phyloP scores from a whole-genome alignment of 2,329 filamentous ascomycete species.

The Aspergillus sp. region DNA sequence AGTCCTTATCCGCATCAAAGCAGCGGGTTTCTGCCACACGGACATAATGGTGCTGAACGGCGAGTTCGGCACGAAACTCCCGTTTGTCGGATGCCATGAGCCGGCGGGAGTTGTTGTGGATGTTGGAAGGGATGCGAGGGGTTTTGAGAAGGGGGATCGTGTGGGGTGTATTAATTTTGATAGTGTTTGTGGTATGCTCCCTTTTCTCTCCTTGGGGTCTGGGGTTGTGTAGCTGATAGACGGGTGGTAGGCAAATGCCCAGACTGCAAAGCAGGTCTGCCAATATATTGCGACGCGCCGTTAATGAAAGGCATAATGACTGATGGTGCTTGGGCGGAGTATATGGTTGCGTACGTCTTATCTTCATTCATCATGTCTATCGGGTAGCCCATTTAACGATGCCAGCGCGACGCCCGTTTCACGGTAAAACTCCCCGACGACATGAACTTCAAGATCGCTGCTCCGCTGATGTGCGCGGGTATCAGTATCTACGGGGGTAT shows the following conservation, averaged over 20 bases:
- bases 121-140: slow-evolving; percentile 34
- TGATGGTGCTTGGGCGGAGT: slow-evolving; percentile 54
- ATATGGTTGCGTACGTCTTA: slow-evolving; percentile 35
- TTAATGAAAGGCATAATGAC: slow-evolving; percentile 43
- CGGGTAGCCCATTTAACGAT: not conserved
- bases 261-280: slow-evolving; percentile 37
- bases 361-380: not conserved
- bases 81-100: slow-evolving; percentile 52
- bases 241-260: slow-evolving; percentile 30
- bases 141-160: slow-evolving; percentile 46
- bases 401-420: slow-evolving; percentile 40
- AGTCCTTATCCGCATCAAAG: slow-evolving; percentile 55
- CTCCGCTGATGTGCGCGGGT: slow-evolving; percentile 53
- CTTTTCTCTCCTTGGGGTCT: not conserved
- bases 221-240: not conserved
- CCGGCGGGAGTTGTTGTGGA: slow-evolving; percentile 50
- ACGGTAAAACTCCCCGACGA: slow-evolving; percentile 44
- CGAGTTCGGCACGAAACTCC: slow-evolving; percentile 43
- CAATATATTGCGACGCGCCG: slow-evolving; percentile 9
- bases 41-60: slow-evolving; percentile 52
- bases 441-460: slow-evolving; percentile 46
- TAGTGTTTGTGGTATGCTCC: slow-evolving; percentile 42
- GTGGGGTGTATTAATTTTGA: slow-evolving; percentile 52
- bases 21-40: slow-evolving; percentile 57
- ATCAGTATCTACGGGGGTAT: slow-evolving; percentile 47